Percentiles rank a stretch among this genome's conserved stretches.
Conservation (phyloP, 345 rosid species). For the Camelina hispida region DNA sequence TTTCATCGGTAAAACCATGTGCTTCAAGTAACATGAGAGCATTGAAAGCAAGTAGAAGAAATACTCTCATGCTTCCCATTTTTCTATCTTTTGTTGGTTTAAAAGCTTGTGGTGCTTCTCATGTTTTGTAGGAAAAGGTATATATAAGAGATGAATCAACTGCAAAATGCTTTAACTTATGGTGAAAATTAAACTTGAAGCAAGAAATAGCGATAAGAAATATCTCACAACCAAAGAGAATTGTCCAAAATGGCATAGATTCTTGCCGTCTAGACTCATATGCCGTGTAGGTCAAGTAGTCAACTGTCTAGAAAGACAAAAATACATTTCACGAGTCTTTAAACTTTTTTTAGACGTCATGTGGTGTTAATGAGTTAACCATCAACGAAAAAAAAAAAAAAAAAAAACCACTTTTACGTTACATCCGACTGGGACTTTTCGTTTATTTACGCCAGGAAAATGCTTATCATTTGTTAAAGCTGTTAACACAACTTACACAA, state of each 20-base stretch:
- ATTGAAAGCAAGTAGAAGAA: constrained; percentile 11
- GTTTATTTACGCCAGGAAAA: too few species aligned
- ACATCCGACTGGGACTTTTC: too few species aligned
- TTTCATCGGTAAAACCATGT: neutral
- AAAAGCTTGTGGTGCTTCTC: neutral
- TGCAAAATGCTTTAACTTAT: neutral
- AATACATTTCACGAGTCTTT: neutral
- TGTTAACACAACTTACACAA: too few species aligned
- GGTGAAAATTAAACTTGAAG: neutral
- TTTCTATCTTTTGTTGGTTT: neutral
- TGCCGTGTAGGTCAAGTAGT: neutral
- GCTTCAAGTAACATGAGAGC: constrained; percentile 3
- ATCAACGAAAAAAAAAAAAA: too few species aligned
- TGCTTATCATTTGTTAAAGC: too few species aligned
- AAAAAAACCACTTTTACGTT: too few species aligned
- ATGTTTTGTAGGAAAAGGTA: neutral
- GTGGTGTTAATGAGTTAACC: too few species aligned
- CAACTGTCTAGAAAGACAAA: neutral
- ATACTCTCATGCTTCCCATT: neutral
- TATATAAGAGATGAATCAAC: too few species aligned
- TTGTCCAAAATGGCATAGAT: neutral
- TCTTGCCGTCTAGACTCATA: too few species aligned
- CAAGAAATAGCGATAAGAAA: constrained; percentile 53
- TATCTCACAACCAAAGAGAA: constrained; percentile 25
- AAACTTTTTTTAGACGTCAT: too few species aligned